phyloP scores from a whole-genome alignment of 148 eudicot species.

The Polygonum aviculare region DNA sequence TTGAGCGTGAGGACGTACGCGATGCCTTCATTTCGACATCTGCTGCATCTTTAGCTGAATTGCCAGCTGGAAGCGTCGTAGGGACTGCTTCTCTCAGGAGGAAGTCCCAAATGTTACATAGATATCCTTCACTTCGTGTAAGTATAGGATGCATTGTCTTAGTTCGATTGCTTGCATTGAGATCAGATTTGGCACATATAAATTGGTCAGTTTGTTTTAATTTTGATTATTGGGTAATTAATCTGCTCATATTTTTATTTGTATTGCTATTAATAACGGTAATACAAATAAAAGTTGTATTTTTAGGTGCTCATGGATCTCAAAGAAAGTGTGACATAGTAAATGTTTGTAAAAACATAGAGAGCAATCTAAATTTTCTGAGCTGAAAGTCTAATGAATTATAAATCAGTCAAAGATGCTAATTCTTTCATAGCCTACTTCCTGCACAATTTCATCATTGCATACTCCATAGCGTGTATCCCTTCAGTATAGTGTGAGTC shows the following conservation, averaged over 20 bases:
- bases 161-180: background rate
- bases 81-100: constrained; percentile 94
- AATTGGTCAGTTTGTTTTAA: background rate
- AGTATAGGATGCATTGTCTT: constrained; percentile 12
- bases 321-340: background rate
- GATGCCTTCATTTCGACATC: constrained; percentile 84
- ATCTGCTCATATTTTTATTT: background rate
- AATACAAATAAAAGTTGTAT: background rate
- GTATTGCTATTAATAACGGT: background rate
- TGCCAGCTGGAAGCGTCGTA: constrained; percentile 77
- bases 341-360: background rate
- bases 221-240: background rate
- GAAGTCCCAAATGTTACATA: constrained; percentile 77
- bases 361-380: background rate
- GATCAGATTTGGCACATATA: background rate
- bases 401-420: too few relatives aligned
- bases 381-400: too few relatives aligned
- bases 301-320: background rate
- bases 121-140: constrained; percentile 78
- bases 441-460: too few relatives aligned
- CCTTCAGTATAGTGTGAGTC: background rate
- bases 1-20: constrained; percentile 84
- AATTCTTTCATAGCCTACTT: too few relatives aligned
- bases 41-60: constrained; percentile 68
- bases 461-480: too few relatives aligned